Evolutionary conservation across 176 grass and related monocot genomes (phyloP), one percentile per base, ranked within the genome.

Genomic region (Pontederia crassipes): DNA sequence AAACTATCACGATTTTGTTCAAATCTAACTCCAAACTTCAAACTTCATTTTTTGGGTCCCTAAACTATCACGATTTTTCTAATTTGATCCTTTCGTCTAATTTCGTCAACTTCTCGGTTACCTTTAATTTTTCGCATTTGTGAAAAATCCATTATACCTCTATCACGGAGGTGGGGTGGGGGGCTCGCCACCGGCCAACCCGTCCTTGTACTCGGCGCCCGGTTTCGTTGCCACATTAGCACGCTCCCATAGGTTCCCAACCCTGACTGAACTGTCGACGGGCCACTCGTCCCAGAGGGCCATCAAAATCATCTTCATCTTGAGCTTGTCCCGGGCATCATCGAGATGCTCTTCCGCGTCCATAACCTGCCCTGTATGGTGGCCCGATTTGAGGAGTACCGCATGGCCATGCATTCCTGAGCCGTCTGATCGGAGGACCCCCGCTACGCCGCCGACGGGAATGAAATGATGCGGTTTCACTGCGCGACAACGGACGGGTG

Each of bases 281-380:
- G 86, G 78, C 15, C 90, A 95, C 76, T 95, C 90, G 20, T 95
- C 90, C 6, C 75, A 86, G 27, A 80, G 82, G 65, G 90, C 90
- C 48, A 83, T 95, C 40, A 78, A 95, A 86, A 89, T 95, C 49
- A 95, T 95, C 72, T 95, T 95, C 64, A 73, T 80, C 24, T 90
- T 86, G 10, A 87, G 86, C 35, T 90, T 86, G 90, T 89, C 28
- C 29, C 90, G 2, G 86, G 86, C 18, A 74, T 74, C 67, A 85
- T 95, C 61, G 86, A 95, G 83, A 90, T 90, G 86, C 73, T 95
- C 77, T 95, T 95, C 75, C 86, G 90, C 49, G 83, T 95, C 16
- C 90, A 90, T 77, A 90, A 81, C 65, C 78, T 83, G 5, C 58
- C 78, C 45, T 80, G 83, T 62, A 82, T 86, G 14, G 77, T 90